A percentile compares a stretch with the other conserved stretches of the same genome.
These are phyloP conservation scores for Collybiopsis luxurians DNA, from an alignment of 768 basidiomycete species.

Conservation along the genomic window DNA sequence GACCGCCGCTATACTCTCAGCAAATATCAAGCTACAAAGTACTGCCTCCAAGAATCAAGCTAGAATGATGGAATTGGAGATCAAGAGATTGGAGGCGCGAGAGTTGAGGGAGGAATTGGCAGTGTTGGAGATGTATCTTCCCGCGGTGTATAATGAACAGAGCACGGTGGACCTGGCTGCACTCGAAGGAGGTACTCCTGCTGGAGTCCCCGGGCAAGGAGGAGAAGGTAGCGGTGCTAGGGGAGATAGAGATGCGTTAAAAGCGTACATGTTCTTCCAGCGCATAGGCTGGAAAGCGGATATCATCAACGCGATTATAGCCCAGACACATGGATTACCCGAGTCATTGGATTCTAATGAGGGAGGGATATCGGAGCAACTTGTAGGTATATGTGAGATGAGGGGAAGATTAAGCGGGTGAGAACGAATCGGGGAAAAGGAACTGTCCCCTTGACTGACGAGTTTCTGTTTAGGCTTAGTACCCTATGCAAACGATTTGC, in stretches of 20 bases:
- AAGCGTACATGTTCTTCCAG: constrained; percentile 90
- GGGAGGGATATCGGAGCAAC: constrained; percentile 12
- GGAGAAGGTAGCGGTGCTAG: neutral
- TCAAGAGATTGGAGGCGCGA: constrained; percentile 79
- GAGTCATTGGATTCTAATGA: constrained; percentile 81
- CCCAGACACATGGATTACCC: constrained; percentile 79
- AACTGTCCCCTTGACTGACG: neutral
- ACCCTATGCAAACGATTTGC: constrained; percentile 89
- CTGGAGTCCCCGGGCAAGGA: no score
- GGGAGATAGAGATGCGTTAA: constrained; percentile 79
- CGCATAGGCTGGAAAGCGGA: constrained; percentile 85
- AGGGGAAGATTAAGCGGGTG: constrained; percentile 26
- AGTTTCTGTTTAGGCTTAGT: constrained; percentile 77
- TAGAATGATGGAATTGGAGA: constrained; percentile 84
- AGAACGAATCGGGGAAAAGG: no score
- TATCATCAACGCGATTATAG: constrained; percentile 79
- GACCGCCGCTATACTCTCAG: constrained; percentile 89
- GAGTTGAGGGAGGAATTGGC: constrained; percentile 77
- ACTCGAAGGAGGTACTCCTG: no score
- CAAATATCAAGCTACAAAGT: constrained; percentile 93
- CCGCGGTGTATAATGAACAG: constrained; percentile 81
- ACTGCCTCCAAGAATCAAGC: constrained; percentile 89
- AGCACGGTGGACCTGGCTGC: neutral
- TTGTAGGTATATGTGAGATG: constrained; percentile 94
- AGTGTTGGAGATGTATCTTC: constrained; percentile 90